Base-by-base conservation (phyloP, 345 rosid species). In the Physaria fendleri region DNA sequence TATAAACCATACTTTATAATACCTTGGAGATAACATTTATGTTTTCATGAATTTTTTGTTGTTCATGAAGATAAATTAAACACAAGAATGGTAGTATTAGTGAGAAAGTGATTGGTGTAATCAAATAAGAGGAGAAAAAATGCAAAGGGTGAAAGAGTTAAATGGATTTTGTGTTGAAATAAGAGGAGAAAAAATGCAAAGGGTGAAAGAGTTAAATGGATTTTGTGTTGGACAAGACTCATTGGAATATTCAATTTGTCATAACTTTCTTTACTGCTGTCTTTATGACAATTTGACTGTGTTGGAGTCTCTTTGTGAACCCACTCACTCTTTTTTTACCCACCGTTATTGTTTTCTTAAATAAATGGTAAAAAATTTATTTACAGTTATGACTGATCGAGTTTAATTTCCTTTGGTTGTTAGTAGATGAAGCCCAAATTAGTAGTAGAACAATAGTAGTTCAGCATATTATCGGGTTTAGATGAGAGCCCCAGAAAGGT, bases 171-270 rank as follows among this genome's bases (percentile, higher is more conserved):
- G n/a, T n/a, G n/a, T n/a, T n/a, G n/a, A n/a, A n/a, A n/a, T n/a
- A n/a, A n/a, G n/a, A n/a, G n/a, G 14, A 33, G 37, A 55, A 4
- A 55, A 27, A 65, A 65, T 65, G 70, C 34, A 21, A 28, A 21
- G 15, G 25, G 65, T 66, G 71, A 66, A 50, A 39, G 44, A 15
- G 64, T 57, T 57, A 29, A 66, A 66, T 57, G 34, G 34, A 56
- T 21, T n/a, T 10, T 65, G 44, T 48, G 35, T 37, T 65, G 64
- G 57, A 65, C 62, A 34, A 25, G 55, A 55, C 32, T 66, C 57
- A 15, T 56, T 5, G 12, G 42, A 38, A 37, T 39, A 47, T 39
- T 56, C 3, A 57, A 47, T 66, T 49, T 47, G 49, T 21, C 58
- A 57, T 48, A 29, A 39, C 58, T 48, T 17, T 47, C 57, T 56